Conservation (phyloP, 805 yeast species). For the Candida piceae region DNA sequence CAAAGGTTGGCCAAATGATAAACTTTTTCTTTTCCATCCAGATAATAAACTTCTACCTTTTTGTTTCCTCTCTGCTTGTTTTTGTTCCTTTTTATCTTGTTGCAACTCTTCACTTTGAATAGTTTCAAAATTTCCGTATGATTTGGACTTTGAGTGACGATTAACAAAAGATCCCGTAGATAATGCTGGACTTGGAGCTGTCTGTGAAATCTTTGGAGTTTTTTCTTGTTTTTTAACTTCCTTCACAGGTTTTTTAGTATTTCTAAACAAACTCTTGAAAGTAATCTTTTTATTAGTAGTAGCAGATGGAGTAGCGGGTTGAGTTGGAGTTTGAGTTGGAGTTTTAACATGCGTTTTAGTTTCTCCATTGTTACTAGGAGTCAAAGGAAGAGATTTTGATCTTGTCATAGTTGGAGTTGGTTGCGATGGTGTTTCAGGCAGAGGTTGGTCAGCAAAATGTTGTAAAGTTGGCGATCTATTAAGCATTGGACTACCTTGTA, state of each 20-base stretch:
- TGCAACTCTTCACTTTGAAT: constrained; percentile 1
- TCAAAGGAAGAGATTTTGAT: constrained; percentile 3
- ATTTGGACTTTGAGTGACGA: constrained; percentile 15
- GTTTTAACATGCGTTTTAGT: too few relatives aligned
- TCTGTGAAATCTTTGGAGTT: background rate
- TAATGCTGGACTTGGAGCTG: constrained; percentile 13
- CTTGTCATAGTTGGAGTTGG: background rate
- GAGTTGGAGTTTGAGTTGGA: too few relatives aligned
- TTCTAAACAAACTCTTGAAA: constrained; percentile 26
- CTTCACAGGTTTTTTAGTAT: constrained; percentile 2
- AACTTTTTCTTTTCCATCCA: constrained; percentile 29
- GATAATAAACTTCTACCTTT: constrained; percentile 26
- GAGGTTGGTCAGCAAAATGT: background rate
- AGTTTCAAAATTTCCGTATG: constrained; percentile 13
- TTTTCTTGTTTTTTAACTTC: background rate
- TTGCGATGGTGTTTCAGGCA: background rate
- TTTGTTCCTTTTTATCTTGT: constrained; percentile 6
- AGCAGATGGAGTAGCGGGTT: constrained; percentile 1
- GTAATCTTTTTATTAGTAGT: constrained; percentile 21
- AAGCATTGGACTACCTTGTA: constrained; percentile 7
- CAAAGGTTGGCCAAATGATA: constrained; percentile 12
- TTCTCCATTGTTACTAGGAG: too few relatives aligned
- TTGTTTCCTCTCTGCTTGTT: constrained; percentile 19
- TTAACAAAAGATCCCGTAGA: constrained; percentile 7
- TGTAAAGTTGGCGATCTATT: constrained; percentile 13